These are phyloP conservation scores for Aspergillus viridinutans DNA, from an alignment of 2,329 filamentous ascomycete species.

Conservation along the genomic window DNA sequence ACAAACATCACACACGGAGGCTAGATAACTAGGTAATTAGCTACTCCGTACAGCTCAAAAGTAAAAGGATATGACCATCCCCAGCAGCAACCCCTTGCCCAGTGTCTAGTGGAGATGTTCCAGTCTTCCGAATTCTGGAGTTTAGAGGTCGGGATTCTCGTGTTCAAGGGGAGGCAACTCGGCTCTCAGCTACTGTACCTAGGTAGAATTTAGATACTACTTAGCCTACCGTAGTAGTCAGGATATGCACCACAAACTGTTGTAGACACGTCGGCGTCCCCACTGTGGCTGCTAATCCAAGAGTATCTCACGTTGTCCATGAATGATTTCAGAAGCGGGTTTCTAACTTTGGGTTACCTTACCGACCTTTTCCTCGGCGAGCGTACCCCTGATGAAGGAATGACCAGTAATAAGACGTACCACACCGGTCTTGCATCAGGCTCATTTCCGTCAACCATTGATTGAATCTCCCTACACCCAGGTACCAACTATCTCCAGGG, in stretches of 20 bases:
- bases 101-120: conserved; percentile 3
- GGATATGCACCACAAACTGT: neutral
- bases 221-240: neutral
- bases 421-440: neutral
- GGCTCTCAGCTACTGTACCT: neutral
- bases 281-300: conserved; percentile 7
- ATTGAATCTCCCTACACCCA: neutral
- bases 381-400: neutral
- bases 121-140: neutral
- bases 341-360: conserved; percentile 7
- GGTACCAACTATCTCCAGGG: neutral
- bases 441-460: neutral
- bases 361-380: conserved; percentile 1
- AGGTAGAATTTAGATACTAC: neutral
- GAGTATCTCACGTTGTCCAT: conserved; percentile 8
- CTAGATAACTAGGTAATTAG: neutral
- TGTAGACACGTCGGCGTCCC: conserved; percentile 4
- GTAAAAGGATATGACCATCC: neutral
- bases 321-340: conserved; percentile 1
- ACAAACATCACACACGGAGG: neutral
- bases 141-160: neutral
- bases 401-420: neutral
- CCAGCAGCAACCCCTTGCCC: neutral
- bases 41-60: neutral
- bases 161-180: neutral